Conservation (phyloP, 2,329 filamentous ascomycete genomes). For the Penicillium sp. region DNA sequence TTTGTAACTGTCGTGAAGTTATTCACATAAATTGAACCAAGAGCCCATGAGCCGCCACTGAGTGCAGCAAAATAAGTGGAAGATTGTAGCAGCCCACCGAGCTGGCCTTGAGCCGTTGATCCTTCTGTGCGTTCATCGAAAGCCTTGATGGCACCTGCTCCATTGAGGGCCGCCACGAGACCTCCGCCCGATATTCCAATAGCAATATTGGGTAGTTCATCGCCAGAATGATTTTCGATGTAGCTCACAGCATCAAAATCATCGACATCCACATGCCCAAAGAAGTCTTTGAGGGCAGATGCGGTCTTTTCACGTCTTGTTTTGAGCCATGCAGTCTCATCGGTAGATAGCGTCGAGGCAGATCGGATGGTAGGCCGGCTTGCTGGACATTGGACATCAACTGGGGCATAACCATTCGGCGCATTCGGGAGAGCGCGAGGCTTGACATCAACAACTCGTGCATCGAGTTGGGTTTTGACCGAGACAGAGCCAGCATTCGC, state of each 20-base stretch:
- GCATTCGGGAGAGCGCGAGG: constrained; percentile 55
- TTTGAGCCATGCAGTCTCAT: constrained; percentile 75
- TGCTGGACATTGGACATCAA: constrained; percentile 67
- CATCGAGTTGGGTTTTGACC: too few relatives aligned
- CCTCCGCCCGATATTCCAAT: constrained; percentile 83
- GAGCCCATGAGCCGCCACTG: constrained; percentile 81
- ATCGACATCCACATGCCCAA: constrained; percentile 71
- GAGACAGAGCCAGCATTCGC: too few relatives aligned
- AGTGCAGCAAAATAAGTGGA: constrained; percentile 80
- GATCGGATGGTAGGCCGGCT: constrained; percentile 67
- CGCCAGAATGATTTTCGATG: constrained; percentile 60
- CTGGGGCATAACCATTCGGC: constrained; percentile 72
- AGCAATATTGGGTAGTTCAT: constrained; percentile 69
- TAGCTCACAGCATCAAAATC: constrained; percentile 74
- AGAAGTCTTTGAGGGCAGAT: constrained; percentile 70
- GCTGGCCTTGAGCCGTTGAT: constrained; percentile 63
- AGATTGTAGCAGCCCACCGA: constrained; percentile 80
- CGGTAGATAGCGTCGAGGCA: constrained; percentile 63
- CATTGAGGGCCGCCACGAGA: constrained; percentile 83
- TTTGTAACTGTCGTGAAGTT: constrained; percentile 72
- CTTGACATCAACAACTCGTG: too few relatives aligned
- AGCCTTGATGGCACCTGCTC: constrained; percentile 77
- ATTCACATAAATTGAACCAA: constrained; percentile 74
- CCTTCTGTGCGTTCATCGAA: constrained; percentile 73
- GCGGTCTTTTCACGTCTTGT: constrained; percentile 72